Base-by-base conservation (phyloP, 1,284 basidiomycete species). In the Trichosporon ovoides region DNA sequence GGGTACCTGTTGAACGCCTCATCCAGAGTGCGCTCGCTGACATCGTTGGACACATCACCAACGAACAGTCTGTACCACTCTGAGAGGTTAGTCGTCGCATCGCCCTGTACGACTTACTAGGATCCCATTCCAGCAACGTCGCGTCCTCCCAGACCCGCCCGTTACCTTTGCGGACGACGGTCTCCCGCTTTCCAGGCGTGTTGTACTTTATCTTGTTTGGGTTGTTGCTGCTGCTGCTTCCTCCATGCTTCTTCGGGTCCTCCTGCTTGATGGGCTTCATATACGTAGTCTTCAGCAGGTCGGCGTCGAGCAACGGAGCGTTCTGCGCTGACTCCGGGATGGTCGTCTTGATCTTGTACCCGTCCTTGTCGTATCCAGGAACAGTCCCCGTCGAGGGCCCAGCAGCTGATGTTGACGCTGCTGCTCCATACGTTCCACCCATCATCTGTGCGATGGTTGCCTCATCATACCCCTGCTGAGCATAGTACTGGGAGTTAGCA, bases 71-170 rank as follows among this genome's bases (percentile, higher is more conserved):
- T 86, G 80, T 96, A 98, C 91, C 97, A 98, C 13, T 89, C 91
- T 96, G 66, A 53, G 33, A 35, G 16, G 19, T 24, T 35, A 53
- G 49, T 9, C 55, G 28, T 57, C 22, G 20, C 57, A 40, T 36
- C 40, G 35, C 38, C 56, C 33, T 12, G 28, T 14, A 1, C 1
- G 7, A 83, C 89, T 74, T 72, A 95, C 93, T 85, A 49, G 96
- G 89, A 78, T 94, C 96, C 96, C 96, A 99, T 64, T 98, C 96
- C 16, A 98, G 78, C 54, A 99, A 80, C 2, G 92, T 96, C 75
- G 91, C 90, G 76, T 99, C 96, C 77, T 99, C 96, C 93, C 95
- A 99, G 14, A 91, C 85, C 77, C 93, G 92, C 19, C 96, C 96
- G 51, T 83, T 93, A 1, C 92, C 95, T 75, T 96, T 96, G 36